Evolutionary conservation across 805 yeast genomes (phyloP).

Genomic region (Kodamaea nitidulidarum): DNA sequence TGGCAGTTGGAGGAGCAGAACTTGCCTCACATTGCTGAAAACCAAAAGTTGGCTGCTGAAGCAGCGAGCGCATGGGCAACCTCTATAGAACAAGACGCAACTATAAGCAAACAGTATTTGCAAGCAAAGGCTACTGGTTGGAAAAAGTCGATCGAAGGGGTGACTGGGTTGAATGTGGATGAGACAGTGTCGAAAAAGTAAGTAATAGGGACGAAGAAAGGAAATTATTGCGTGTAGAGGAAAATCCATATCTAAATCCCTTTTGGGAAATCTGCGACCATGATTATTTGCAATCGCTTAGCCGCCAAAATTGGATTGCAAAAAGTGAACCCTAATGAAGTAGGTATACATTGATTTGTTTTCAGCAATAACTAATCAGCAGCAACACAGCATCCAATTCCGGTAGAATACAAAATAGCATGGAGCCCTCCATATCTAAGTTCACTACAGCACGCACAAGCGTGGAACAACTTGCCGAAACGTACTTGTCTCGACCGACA

Average conservation of each 20-base stretch:
- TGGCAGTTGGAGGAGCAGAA: conserved; percentile 59
- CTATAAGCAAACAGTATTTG: conserved; percentile 34
- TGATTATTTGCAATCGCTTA: conserved; percentile 3
- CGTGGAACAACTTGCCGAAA: conserved; percentile 10
- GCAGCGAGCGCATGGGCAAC: conserved; percentile 43
- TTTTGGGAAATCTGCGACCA: conserved; percentile 6
- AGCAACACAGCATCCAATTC: background rate
- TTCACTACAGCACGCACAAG: conserved; percentile 6
- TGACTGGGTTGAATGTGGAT: conserved; percentile 68
- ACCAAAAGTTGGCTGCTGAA: conserved; percentile 49
- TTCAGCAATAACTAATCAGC: background rate
- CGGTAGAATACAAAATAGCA: background rate
- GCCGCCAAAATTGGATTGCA: background rate
- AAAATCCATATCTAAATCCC: background rate
- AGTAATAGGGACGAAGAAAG: background rate
- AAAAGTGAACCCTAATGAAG: background rate
- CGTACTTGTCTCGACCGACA: conserved; percentile 16
- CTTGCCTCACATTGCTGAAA: conserved; percentile 60
- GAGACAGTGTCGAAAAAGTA: conserved; percentile 54
- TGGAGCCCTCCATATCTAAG: conserved; percentile 8
- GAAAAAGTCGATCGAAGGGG: conserved; percentile 43
- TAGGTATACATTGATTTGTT: background rate
- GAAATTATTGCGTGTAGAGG: too few relatives aligned
- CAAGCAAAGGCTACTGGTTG: conserved; percentile 35
- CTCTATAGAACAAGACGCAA: conserved; percentile 42